Evolutionary conservation across 75 land plant species (phyloP).

Genomic region (Pinus albicaulis): DNA sequence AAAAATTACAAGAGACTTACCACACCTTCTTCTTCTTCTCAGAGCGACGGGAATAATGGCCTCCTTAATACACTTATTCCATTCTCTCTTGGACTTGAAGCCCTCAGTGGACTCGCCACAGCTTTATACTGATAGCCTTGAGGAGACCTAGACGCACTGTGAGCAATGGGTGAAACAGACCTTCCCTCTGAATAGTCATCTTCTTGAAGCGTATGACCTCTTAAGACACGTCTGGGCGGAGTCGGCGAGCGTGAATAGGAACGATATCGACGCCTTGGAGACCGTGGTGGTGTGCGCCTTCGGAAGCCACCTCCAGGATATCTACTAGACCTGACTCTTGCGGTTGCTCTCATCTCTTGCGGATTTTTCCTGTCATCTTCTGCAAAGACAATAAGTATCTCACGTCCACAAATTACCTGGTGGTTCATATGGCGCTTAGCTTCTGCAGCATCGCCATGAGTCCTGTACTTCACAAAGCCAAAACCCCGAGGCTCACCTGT

Average conservation of each 20-base stretch:
- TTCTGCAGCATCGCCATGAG: too few relatives aligned
- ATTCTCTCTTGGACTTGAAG: conserved; percentile 3
- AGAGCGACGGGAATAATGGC: too few relatives aligned
- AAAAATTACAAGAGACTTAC: too few relatives aligned
- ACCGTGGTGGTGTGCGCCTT: too few relatives aligned
- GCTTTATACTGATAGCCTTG: neutral
- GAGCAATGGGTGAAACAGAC: conserved; percentile 4
- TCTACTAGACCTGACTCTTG: conserved; percentile 33
- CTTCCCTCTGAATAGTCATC: conserved; percentile 10
- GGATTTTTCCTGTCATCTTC: conserved; percentile 85
- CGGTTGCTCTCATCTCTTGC: conserved; percentile 70
- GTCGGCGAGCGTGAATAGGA: conserved; percentile 50
- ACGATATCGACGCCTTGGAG: conserved; percentile 40
- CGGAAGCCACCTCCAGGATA: conserved; percentile 30
- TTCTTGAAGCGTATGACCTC: conserved; percentile 4
- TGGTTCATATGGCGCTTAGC: conserved; percentile 76
- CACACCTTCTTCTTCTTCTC: too few relatives aligned
- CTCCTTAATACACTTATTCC: conserved; percentile 7
- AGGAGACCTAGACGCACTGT: conserved; percentile 4
- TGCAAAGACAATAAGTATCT: conserved; percentile 77
- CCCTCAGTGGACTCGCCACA: neutral
- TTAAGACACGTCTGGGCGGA: conserved; percentile 38
- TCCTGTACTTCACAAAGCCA: too few relatives aligned
- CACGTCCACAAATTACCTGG: conserved; percentile 64
- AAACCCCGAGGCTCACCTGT: too few relatives aligned